These are phyloP conservation scores for Talaromyces albobiverticillius DNA, from an alignment of 2,329 filamentous ascomycete species.

Conservation along the genomic window DNA sequence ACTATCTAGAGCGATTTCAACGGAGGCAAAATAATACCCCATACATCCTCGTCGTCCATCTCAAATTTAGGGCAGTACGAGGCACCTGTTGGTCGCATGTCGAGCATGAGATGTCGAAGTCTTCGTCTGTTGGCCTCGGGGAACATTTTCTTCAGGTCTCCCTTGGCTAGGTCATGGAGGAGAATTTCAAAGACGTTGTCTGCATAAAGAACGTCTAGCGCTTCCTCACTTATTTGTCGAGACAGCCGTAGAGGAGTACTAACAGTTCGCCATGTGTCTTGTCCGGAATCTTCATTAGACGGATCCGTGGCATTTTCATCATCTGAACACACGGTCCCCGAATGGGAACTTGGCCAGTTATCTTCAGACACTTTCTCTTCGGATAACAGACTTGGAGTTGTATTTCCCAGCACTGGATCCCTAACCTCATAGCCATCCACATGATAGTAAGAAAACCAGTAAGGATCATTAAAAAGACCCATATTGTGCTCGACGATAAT, in stretches of 20 bases:
- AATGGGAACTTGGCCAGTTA: neutral
- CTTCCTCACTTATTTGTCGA: neutral
- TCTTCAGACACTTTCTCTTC: neutral
- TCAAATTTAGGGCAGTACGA: neutral
- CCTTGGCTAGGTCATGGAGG: neutral
- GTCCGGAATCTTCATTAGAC: neutral
- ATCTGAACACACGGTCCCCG: neutral
- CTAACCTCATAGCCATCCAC: neutral
- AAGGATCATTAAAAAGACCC: neutral
- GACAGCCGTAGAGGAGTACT: neutral
- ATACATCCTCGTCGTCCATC: neutral
- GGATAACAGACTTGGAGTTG: neutral
- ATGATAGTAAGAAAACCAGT: neutral
- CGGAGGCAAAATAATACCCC: neutral
- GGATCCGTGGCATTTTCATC: neutral
- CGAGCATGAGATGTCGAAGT: neutral
- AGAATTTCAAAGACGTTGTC: neutral
- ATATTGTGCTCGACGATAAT: no score
- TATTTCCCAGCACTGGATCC: neutral
- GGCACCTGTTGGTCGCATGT: neutral
- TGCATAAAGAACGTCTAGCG: neutral
- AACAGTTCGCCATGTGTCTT: no score
- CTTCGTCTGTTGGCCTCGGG: neutral
- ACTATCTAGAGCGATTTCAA: neutral
- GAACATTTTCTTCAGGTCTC: neutral